Base-by-base conservation (phyloP, 2,329 filamentous ascomycete genomes). In the Ceratocystis papillata region DNA sequence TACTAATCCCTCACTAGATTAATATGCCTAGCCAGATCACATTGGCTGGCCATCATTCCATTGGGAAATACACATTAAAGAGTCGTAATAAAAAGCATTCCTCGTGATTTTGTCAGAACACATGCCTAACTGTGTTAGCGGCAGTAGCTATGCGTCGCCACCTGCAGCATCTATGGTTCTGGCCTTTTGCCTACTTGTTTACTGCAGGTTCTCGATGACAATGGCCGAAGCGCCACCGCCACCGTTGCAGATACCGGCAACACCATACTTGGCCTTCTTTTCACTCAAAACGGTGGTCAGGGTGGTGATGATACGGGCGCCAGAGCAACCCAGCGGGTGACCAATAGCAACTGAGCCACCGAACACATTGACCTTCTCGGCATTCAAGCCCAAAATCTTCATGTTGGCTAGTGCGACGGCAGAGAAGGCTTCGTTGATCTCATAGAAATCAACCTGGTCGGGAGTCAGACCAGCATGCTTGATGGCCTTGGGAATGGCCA, bases 351-450 rank as follows among this genome's bases (percentile, higher is more conserved):
- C 94, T 65, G 94, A 89, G 75, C 94, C 94, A 73, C 94, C 94
- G 73, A 91, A 93, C 66, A 97, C 80, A 79, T 99, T 99, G 75
- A 99, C 92, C 79, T 91, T 95, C 68, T 92, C 89, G 70, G 89
- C 83, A 70, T 81, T 80, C 67, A 99, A 79, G 69, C 81, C 82
- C 50, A 99, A 85, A 65, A 97, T 77, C 84, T 99, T 96, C 79
- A 96, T 86, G 81, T 99, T 99, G 71, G 94, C 92, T 64, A 99
- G 83, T 48, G 94, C 90, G 69, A 99, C 94, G 62, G 96, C 94
- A 69, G 89, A 94, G 81, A 99, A 99, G 53, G 94, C 94, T 81
- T 99, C 94, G 81, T 99, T 99, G 82, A 99, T 96, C 82, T 99
- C 94, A 77, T 94, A 99, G 72, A 86, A 94, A 73, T 97, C 93